Evolutionary conservation across 768 basidiomycete species (phyloP), one percentile per base, ranked within the genome.

Genomic region (Rhodosporidiobolus sp.): DNA sequence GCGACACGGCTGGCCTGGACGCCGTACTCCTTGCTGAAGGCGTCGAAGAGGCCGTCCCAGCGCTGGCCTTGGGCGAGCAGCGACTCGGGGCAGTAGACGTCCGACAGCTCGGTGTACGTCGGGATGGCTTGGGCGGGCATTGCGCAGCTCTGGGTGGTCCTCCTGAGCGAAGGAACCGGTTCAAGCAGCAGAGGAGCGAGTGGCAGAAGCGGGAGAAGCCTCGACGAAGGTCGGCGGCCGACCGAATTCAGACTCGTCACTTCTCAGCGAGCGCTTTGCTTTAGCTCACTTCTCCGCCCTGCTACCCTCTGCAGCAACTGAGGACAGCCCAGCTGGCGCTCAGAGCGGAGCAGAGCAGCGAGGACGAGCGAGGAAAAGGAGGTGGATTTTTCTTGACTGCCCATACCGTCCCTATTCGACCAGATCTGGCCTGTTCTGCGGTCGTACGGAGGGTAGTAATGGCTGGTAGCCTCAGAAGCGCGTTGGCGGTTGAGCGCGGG

Each of bases 41-140:
- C 46, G 10, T 72, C 63, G 7, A 73, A 70, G 34, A 76, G 65
- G 5, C 0, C 0, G 50, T 68, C 61, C 76, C 75, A 76, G 2
- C 75, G 45, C 57, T 30, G 49, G 50, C 69, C 72, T 35, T 76
- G 65, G 20, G 54, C 34, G 6, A 64, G n/a, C 35, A 76, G 72
- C 3, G 75, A 56, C 35, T 66, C 64, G 20, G 66, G 60, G 11
- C 72, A 70, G 63, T 76, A 76, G 58, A 76, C 50, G 30, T 73
- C 43, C 58, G 38, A 48, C 22, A 76, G 69, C 22, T 62, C 24
- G 17, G 50, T 35, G 22, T 30, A 26, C 12, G 63, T 24, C 0
- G 73, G 73, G 35, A 75, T 60, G 1, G 72, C 48, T 11, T 46
- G 19, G n/a, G 59, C 38, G 5, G 73, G 65, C 65, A 70, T 63